These are phyloP conservation scores for Jamesozyma hellenica DNA, from an alignment of 805 yeast genomes.

Conservation along the genomic window DNA sequence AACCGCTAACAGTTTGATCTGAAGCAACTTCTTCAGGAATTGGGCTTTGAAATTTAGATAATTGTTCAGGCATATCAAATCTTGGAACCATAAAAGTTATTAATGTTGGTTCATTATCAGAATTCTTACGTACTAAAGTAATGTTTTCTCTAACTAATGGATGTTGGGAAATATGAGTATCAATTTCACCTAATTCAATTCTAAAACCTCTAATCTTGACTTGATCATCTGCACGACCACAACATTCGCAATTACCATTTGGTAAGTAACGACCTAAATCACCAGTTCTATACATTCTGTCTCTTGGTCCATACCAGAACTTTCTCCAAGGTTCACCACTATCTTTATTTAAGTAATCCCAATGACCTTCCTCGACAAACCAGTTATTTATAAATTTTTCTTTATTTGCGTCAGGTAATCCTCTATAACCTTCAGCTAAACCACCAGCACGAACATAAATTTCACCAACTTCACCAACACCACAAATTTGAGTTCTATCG, in stretches of 20 bases:
- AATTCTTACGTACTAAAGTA: constrained; percentile 84
- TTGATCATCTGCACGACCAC: constrained; percentile 98
- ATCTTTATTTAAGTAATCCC: constrained; percentile 48
- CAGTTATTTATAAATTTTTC: constrained; percentile 86
- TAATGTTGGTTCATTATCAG: constrained; percentile 83
- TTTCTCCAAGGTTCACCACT: constrained; percentile 55
- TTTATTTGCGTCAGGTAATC: constrained; percentile 77
- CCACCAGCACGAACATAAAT: constrained; percentile 98
- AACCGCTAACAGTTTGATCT: constrained; percentile 68
- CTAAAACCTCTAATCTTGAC: constrained; percentile 97
- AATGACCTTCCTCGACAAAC: constrained; percentile 63
- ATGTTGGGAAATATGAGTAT: constrained; percentile 92
- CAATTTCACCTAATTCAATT: constrained; percentile 96
- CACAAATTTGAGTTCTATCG: constrained; percentile 84
- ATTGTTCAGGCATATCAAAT: constrained; percentile 40
- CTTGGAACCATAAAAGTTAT: constrained; percentile 88
- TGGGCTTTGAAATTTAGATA: constrained; percentile 35
- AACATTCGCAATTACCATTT: constrained; percentile 95
- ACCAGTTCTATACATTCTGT: constrained; percentile 92
- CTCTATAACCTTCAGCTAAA: constrained; percentile 90
- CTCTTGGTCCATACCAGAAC: constrained; percentile 89
- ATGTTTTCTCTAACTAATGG: constrained; percentile 85
- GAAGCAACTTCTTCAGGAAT: constrained; percentile 33
- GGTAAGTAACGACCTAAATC: constrained; percentile 95
- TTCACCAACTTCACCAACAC: constrained; percentile 98